Evolutionary conservation across 805 yeast species (phyloP), one percentile per base, ranked within the genome.

Genomic region (Peterozyma xylosa): DNA sequence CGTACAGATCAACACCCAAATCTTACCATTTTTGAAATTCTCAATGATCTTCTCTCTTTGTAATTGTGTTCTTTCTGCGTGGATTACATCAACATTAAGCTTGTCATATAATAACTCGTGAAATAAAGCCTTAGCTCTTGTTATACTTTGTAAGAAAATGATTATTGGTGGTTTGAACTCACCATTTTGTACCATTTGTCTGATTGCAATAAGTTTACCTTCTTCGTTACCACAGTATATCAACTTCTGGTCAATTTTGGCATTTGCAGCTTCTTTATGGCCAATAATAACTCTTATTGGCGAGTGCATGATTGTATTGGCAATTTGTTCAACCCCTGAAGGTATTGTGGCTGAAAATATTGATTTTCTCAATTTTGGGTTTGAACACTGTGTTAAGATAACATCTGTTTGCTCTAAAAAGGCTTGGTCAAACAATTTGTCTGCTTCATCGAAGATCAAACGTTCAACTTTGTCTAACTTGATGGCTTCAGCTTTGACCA

Each of bases 321-420:
- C 96, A 53, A 89, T 71, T 54, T 86, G 90, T 64, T 91, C 99
- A 17, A 91, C 95, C 44, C 83, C 80, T 2, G 96, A 85, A 1
- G 98, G 96, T 47, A 93, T 83, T 0, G 99, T 93, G 9, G 99
- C 99, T 9, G 96, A 87, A 59, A 85, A 91, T 67, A 95, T 82
- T 10, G 93, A 79, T 63, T 82, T 87, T 42, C 81, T 73, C 30
- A 85, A 57, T 43, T 69, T 56, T 49, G 71, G 58, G 56, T 73
- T 55, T 48, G 76, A 58, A 57, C 86, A 78, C 30, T 74, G 67
- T 4, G 82, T 70, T 48, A 93, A 64, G 47, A 93, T 82, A 42
- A 78, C 81, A 60, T 93, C 99, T 0, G 96, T 85, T 67, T 93
- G 99, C 52, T 82, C 87, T 11, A 88, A 78, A 54, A 93, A 93